Evolutionary conservation across 208 protist species (phyloP), one percentile per base, ranked within the genome.

Genomic region (Blastocrithidia nonstop): DNA sequence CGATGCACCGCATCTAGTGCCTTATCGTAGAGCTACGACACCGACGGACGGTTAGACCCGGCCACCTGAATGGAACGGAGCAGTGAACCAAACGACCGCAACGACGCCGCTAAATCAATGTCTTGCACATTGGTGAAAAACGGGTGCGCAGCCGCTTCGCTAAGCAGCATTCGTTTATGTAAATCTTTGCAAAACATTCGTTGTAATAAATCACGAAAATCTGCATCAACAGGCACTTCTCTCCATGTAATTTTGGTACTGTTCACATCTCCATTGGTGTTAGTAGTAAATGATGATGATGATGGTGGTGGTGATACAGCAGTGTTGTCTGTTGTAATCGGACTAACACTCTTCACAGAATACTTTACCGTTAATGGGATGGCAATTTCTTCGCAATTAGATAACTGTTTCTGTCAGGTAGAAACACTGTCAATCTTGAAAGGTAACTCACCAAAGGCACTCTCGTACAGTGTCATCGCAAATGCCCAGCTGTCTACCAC

Each of bases 401-500:
- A 27, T 26, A 84, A 39, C 21, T 35, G 45, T 2, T 48, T 13
- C 8, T 58, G 55, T 0, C 73, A 20, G 0, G 21, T 28, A 13
- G 9, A 11, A 22, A 57, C 23, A 28, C 29, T 58, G 1, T 46
- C 25, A 26, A 41, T 45, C 2, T 20, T 32, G 31, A 69, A 66
- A 15, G 88, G 83, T 16, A 93, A 53, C 19, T 32, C 46, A 20
- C 78, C 77, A 50, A 62, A 82, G 4, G 76, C 57, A 43, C 87
- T 59, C 54, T 87, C 56, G 48, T 73, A 95, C 16, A 95, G 49
- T 9, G 88, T 94, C 41, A 95, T 58, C 7, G 84, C 88, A 35
- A 93, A 83, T 9, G 81, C 66, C 88, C 88, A 95, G 50, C 83
- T 88, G 59, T 95, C 88, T 25, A 66, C 71, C 8, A 84, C 70